Percentiles rank a stretch among this genome's conserved stretches.
phyloP scores from a whole-genome alignment of 163 green algal genomes.

The Dunaliella salina region DNA sequence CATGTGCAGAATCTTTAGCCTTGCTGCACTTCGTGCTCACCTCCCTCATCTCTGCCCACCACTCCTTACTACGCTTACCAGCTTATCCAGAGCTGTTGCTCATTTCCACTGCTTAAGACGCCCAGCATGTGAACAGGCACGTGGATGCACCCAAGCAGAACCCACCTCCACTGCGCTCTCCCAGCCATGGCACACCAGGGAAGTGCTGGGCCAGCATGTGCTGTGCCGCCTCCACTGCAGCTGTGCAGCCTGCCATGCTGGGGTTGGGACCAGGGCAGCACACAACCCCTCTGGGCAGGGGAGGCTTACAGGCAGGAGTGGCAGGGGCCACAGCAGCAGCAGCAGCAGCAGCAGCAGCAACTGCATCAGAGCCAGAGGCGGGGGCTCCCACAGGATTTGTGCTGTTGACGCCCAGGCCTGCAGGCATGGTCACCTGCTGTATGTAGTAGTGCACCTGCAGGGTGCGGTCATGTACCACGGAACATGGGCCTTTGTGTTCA shows the following conservation, averaged over 20 bases:
- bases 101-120: no score
- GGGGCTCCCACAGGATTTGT: not conserved
- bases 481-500: no score
- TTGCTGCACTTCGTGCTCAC: no score
- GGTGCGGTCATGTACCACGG: not conserved
- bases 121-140: no score
- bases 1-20: no score
- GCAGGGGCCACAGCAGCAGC: not conserved
- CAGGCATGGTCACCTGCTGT: not conserved
- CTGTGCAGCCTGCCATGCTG: not conserved
- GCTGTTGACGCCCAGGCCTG: not conserved
- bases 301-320: not conserved
- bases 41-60: no score
- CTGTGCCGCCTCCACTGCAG: not conserved
- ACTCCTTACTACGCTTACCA: no score
- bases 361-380: not conserved
- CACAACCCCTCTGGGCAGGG: not conserved
- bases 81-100: no score
- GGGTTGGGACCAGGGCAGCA: not conserved
- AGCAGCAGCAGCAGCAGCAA: not conserved
- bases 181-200: not conserved
- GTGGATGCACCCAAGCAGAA: no score
- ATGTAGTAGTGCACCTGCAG: not conserved
- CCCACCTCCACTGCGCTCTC: not conserved
- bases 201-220: not conserved